phyloP scores from a whole-genome alignment of 106 monocot species.

The Iris macrosiphon region DNA sequence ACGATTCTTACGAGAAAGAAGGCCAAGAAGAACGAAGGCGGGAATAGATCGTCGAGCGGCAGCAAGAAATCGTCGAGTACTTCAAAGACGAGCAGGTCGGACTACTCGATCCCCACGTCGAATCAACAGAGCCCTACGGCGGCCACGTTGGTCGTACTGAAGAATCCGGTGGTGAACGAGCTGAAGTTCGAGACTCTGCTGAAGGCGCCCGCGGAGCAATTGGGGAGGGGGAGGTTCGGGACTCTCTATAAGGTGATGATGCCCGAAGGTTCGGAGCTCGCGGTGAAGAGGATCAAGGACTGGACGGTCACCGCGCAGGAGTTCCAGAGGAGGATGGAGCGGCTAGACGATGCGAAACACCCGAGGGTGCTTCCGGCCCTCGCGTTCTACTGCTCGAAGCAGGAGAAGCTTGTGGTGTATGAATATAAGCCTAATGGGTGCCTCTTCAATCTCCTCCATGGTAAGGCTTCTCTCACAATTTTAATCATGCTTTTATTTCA shows the following conservation, averaged over 20 bases:
- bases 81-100: conserved; percentile 1
- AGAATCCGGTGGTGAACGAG: neutral
- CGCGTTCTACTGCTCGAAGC: conserved; percentile 48
- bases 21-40: neutral
- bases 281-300: conserved; percentile 45
- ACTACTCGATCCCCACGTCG: conserved; percentile 17
- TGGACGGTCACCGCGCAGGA: conserved; percentile 10
- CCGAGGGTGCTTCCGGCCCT: conserved; percentile 19
- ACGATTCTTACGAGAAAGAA: neutral
- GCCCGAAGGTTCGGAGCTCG: conserved; percentile 10
- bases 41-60: neutral
- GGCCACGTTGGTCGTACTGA: conserved; percentile 21
- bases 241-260: conserved; percentile 40
- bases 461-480: no score
- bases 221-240: conserved; percentile 32
- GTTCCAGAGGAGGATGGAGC: conserved; percentile 33
- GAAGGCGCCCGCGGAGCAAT: conserved; percentile 33
- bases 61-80: neutral
- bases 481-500: no score
- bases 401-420: conserved; percentile 62
- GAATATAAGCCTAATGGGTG: conserved; percentile 44
- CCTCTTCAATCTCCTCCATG: conserved; percentile 42
- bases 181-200: conserved; percentile 34
- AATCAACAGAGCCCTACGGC: neutral
- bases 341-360: conserved; percentile 21